These are phyloP conservation scores for Tylopilus sp. DNA, from an alignment of 768 basidiomycete species.

Conservation along the genomic window DNA sequence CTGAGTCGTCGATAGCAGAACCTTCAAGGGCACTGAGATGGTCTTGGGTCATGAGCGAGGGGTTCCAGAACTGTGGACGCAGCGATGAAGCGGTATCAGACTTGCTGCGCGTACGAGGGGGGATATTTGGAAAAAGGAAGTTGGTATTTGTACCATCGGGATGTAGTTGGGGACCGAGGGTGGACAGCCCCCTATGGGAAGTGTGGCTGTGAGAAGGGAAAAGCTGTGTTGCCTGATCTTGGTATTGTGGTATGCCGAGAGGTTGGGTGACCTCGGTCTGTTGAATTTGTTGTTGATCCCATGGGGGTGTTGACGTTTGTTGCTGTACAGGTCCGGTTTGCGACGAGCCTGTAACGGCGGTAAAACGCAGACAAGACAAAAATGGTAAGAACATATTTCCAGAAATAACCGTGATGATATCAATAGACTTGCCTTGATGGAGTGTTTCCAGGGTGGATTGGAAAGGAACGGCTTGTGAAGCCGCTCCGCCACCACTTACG, in stretches of 20 bases:
- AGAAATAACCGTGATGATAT: conserved; percentile 31
- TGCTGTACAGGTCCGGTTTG: conserved; percentile 33
- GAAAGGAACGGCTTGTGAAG: conserved; percentile 48
- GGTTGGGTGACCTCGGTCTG: conserved; percentile 29
- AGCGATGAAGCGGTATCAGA: conserved; percentile 51
- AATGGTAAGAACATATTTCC: conserved; percentile 31
- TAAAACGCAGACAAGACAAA: conserved; percentile 25
- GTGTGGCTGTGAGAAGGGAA: conserved; percentile 32
- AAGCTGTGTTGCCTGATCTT: conserved; percentile 29
- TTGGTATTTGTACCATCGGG: conserved; percentile 36
- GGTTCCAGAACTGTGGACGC: conserved; percentile 54
- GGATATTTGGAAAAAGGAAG: conserved; percentile 37
- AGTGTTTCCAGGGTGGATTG: conserved; percentile 48
- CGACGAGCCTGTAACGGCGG: conserved; percentile 28
- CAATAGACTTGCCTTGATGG: conserved; percentile 48
- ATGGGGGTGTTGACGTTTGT: conserved; percentile 32
- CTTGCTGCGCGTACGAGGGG: conserved; percentile 51
- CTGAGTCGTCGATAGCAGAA: conserved; percentile 38
- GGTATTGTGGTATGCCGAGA: conserved; percentile 29
- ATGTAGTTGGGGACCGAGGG: conserved; percentile 29
- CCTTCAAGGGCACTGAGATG: conserved; percentile 32
- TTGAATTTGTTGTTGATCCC: conserved; percentile 37
- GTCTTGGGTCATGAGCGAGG: conserved; percentile 36
- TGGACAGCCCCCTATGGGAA: conserved; percentile 32
- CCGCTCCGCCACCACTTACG: conserved; percentile 56